These are phyloP conservation scores for Sugiyamaella novakii DNA, from an alignment of 1,139 yeast genomes.

Conservation along the genomic window DNA sequence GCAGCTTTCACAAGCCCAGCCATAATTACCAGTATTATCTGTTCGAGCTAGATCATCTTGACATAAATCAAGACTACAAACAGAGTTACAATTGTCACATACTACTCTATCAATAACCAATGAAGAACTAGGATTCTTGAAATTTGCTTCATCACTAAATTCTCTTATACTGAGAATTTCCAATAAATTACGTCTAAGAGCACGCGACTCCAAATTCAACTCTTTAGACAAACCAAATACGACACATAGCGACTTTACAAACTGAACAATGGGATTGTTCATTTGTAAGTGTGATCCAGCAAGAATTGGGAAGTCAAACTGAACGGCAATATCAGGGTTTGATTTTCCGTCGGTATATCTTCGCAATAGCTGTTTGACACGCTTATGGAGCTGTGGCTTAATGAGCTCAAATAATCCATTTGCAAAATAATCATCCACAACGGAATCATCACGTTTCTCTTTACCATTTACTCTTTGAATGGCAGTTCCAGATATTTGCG, in stretches of 20 bases:
- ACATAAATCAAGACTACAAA: conserved; percentile 81
- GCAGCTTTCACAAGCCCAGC: conserved; percentile 76
- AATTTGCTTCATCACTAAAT: conserved; percentile 76
- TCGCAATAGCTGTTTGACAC: conserved; percentile 65
- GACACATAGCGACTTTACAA: conserved; percentile 75
- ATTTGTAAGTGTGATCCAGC: conserved; percentile 29
- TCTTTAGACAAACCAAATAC: conserved; percentile 67
- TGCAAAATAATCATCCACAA: conserved; percentile 34
- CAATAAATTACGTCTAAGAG: conserved; percentile 73
- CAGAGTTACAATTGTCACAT: conserved; percentile 77
- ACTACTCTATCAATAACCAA: conserved; percentile 66
- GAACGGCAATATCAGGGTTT: conserved; percentile 63
- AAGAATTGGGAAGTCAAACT: conserved; percentile 69
- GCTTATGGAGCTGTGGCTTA: conserved; percentile 63
- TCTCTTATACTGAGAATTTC: conserved; percentile 77
- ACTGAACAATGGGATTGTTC: conserved; percentile 70
- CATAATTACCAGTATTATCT: conserved; percentile 26
- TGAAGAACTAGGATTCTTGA: conserved; percentile 73
- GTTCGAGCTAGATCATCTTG: conserved; percentile 45
- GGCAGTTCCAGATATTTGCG: conserved; percentile 55
- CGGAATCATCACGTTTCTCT: conserved; percentile 35
- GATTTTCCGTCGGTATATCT: conserved; percentile 74
- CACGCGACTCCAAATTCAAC: conserved; percentile 69
- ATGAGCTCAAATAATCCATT: conserved; percentile 49
- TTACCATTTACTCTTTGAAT: conserved; percentile 17